Evolutionary conservation across 1,284 basidiomycete species (phyloP), one percentile per base, ranked within the genome.

Genomic region (Blastosporella zonata): DNA sequence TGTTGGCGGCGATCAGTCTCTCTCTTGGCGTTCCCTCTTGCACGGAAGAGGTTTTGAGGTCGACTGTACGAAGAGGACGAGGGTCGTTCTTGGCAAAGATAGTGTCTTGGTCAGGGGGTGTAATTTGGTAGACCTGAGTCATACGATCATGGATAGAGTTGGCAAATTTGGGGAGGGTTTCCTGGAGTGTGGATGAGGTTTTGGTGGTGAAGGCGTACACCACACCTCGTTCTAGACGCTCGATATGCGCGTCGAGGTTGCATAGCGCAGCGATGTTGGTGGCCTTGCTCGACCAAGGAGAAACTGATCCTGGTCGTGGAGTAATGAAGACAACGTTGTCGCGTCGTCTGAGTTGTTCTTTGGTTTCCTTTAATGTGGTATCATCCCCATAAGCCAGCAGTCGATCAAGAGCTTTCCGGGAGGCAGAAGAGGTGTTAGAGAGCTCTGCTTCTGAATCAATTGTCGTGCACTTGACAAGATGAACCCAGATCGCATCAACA

Each of bases 211-310:
- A 73, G 47, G 86, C 72, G 66, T 84, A 95, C 3, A 81, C 82
- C 15, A 86, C 67, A 2, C 94, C 93, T 20, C 94, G 84, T 66
- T 98, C 96, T 50, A 97, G 70, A 38, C 96, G 81, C 55, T 84
- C 77, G 43, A 98, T 73, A 51, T 84, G 72, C 3, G 71, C 64
- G 7, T 75, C 80, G 6, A 98, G 80, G 43, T 84, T 87, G 70
- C 96, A 98, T 54, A 95, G 83, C 18, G 73, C 70, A n/a, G 93
- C 81, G 52, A 98, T 98, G 64, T 98, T 94, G 1, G 95, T 97
- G 2, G 96, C 96, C 69, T 98, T 98, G 70, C 90, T 94, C 6
- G 94, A 97, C 96, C 96, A 98, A 1, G 74, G 72, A 3, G 74
- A 74, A 18, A 75, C 66, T 0, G 96, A 74, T 12, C 73, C 73